Conservation (phyloP, 495 filamentous ascomycete genomes). For the Lophiotrema nucula region DNA sequence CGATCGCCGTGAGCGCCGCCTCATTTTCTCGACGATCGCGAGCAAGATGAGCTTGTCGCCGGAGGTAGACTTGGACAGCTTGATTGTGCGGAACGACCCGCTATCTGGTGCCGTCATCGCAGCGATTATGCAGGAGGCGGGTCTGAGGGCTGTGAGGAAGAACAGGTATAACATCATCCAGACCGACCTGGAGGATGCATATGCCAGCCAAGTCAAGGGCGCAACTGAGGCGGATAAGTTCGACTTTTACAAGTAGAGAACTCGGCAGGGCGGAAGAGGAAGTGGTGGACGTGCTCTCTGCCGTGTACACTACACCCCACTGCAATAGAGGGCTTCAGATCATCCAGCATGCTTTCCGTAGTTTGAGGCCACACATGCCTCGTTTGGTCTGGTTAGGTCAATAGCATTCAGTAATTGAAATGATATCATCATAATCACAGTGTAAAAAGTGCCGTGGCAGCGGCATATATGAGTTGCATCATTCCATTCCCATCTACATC, state of each 20-base stretch:
- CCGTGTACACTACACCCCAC: background rate
- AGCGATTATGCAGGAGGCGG: slow-evolving; percentile 98
- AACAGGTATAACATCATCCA: slow-evolving; percentile 99
- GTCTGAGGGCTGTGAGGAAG: slow-evolving; percentile 91
- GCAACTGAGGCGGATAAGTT: slow-evolving; percentile 76
- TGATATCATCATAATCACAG: too few species aligned
- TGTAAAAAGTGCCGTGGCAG: too few species aligned
- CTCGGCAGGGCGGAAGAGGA: background rate
- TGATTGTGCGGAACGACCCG: slow-evolving; percentile 95
- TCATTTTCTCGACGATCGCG: slow-evolving; percentile 96
- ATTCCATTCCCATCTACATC: too few species aligned
- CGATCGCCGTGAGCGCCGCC: slow-evolving; percentile 86
- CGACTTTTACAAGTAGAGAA: slow-evolving; percentile 59
- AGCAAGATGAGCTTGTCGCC: slow-evolving; percentile 94
- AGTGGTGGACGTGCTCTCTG: too few species aligned
- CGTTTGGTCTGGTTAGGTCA: too few species aligned
- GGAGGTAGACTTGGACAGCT: slow-evolving; percentile 90
- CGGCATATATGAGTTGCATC: too few species aligned
- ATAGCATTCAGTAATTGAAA: too few species aligned
- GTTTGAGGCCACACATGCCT: too few species aligned
- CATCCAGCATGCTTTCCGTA: too few species aligned
- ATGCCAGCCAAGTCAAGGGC: slow-evolving; percentile 90
- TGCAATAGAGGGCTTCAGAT: background rate
- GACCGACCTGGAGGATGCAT: slow-evolving; percentile 90
- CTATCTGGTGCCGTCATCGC: slow-evolving; percentile 94